A percentile compares a stretch with the other conserved stretches of the same genome.
Evolutionary conservation across 805 yeast genomes (phyloP).

Genomic region (Clavispora santaluciae): DNA sequence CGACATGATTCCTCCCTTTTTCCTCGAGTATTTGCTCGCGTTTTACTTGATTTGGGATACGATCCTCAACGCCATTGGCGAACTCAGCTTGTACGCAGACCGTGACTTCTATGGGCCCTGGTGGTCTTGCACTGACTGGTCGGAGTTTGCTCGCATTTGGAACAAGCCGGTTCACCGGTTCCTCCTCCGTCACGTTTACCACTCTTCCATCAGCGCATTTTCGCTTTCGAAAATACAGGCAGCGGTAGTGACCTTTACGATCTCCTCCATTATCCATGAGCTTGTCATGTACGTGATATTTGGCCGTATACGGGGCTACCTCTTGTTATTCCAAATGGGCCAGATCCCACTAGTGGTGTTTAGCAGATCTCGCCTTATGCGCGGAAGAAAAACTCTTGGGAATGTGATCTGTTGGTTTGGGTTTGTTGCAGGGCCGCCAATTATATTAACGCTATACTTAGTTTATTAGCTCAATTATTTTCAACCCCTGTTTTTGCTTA

Average conservation of each 20-base stretch:
- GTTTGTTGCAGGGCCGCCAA: constrained; percentile 81
- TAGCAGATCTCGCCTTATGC: constrained; percentile 55
- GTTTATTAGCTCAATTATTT: constrained; percentile 39
- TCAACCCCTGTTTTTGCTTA: too few relatives aligned
- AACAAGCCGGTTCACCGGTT: constrained; percentile 90
- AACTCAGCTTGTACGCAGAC: constrained; percentile 80
- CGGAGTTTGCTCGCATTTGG: constrained; percentile 91
- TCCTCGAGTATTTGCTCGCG: constrained; percentile 66
- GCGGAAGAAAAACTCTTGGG: constrained; percentile 56
- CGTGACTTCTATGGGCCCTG: constrained; percentile 92
- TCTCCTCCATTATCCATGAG: constrained; percentile 86
- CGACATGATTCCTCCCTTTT: constrained; percentile 77
- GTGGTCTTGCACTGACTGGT: constrained; percentile 97
- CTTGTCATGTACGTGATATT: constrained; percentile 88
- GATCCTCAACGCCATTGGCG: constrained; percentile 85
- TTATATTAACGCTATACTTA: constrained; percentile 79
- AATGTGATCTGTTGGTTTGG: constrained; percentile 90
- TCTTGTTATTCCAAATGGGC: constrained; percentile 75
- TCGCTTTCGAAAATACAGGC: constrained; percentile 63
- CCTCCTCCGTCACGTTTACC: constrained; percentile 88
- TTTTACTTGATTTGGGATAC: constrained; percentile 96
- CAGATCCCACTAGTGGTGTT: constrained; percentile 78
- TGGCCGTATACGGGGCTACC: constrained; percentile 72
- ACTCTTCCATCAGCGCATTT: constrained; percentile 76
- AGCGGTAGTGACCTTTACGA: constrained; percentile 67